Conservation (phyloP, 768 basidiomycete species). For the Leccinellum albellum region DNA sequence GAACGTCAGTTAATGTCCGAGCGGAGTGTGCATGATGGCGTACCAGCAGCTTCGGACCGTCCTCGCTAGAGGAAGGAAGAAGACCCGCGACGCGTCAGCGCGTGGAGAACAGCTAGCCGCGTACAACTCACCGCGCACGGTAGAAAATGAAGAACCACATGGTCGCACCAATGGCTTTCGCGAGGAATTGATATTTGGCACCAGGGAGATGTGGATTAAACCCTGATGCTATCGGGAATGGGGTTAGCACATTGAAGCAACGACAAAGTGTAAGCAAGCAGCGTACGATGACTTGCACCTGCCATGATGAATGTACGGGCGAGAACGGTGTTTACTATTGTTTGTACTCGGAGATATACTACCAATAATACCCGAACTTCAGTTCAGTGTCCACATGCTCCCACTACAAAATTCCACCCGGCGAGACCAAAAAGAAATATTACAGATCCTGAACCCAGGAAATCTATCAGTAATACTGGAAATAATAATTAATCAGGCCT, state of each 20-base stretch:
- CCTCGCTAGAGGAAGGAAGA: constrained; percentile 48
- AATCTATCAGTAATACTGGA: not conserved
- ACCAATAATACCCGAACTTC: not conserved
- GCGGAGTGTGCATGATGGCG: not conserved
- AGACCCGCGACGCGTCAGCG: not conserved
- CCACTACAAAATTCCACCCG: too few species aligned
- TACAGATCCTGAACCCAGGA: constrained; percentile 5
- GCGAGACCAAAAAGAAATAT: not conserved
- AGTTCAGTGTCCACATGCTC: not conserved
- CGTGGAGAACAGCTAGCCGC: not conserved
- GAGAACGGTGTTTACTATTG: constrained; percentile 21
- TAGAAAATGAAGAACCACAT: constrained; percentile 99
- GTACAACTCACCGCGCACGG: constrained; percentile 72
- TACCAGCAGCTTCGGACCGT: constrained; percentile 73
- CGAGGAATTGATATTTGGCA: constrained; percentile 68
- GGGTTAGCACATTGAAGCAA: constrained; percentile 1
- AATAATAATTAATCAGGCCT: not conserved
- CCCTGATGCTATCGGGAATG: constrained; percentile 51
- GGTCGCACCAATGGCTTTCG: constrained; percentile 82
- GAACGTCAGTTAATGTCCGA: not conserved
- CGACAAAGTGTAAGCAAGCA: not conserved
- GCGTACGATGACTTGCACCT: constrained; percentile 29
- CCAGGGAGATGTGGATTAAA: constrained; percentile 88
- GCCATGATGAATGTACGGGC: constrained; percentile 32
- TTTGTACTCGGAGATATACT: constrained; percentile 13